phyloP scores from a whole-genome alignment of 768 basidiomycete species.

The Tubosaeta sp. region DNA sequence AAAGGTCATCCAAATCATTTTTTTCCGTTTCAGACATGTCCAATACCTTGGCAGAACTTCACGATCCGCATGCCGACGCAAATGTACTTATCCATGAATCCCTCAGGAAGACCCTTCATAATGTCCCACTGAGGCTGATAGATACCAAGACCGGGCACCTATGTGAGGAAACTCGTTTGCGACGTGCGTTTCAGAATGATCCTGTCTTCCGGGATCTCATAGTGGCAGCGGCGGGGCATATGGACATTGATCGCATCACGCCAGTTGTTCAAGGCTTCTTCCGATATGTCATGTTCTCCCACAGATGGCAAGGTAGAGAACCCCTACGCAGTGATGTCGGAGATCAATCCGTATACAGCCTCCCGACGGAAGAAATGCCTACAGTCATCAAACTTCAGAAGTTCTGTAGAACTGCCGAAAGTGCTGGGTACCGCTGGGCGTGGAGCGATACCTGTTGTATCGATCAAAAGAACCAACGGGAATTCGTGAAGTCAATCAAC shows the following conservation, averaged over 20 bases:
- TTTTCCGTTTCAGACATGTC: background rate
- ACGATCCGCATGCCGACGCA: background rate
- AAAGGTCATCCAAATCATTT: background rate
- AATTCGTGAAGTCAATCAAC: slow-evolving; percentile 6
- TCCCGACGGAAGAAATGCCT: background rate
- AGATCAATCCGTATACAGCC: background rate
- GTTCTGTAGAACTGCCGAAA: background rate
- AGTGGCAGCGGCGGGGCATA: background rate
- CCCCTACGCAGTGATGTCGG: background rate
- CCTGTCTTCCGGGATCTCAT: slow-evolving; percentile 1
- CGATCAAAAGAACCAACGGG: background rate
- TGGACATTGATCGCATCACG: background rate
- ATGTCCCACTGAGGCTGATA: background rate
- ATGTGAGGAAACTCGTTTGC: background rate
- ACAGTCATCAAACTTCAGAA: background rate
- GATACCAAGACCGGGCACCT: slow-evolving; percentile 8
- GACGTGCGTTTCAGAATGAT: background rate
- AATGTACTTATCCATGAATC: background rate
- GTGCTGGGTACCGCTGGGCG: slow-evolving; percentile 7
- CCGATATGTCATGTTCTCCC: slow-evolving; percentile 14
- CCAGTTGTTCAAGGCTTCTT: slow-evolving; percentile 3
- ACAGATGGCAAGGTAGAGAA: slow-evolving; percentile 10
- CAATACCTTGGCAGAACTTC: background rate
- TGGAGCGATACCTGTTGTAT: background rate
- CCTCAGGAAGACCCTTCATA: background rate